Evolutionary conservation across 495 filamentous ascomycete genomes (phyloP), one percentile per base, ranked within the genome.

Genomic region (Echria macrotheca): DNA sequence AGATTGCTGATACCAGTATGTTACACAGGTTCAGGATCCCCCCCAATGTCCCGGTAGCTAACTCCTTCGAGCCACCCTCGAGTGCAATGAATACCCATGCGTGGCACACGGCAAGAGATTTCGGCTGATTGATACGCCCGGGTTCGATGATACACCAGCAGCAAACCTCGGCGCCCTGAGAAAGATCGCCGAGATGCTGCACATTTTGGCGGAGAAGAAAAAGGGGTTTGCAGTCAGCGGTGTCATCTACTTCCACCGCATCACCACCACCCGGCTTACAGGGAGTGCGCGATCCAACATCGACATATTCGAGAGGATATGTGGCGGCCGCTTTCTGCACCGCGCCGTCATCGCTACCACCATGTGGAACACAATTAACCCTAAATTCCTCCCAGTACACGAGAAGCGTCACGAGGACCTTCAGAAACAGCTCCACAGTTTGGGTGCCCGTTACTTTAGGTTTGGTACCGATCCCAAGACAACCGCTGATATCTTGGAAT

Each of bases 231-330:
- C n/a, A 15, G 38, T 41, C 38, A 41, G 19, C 19, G 38, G 38
- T 8, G 38, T 41, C 38, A 23, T 41, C 19, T 41, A 41, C 38
- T 41, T 41, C 38, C 38, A 41, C 19, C 38, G 38, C 15, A 23
- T 41, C 38, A 41, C 38, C 4, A 41, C 19, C 38, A 23, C 38
- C 19, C 19, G 38, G 19, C 38, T 41, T 14, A 41, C 38, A 41
- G 38, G 38, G 14, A 5, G 15, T 8, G 38, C 38, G 38, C 38
- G 38, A 14, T 19, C 38, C 14, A 41, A 23, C 14, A 41, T 41
- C 19, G 19, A 41, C 5, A 23, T 41, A 12, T 41, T 41, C 38
- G 15, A 23, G 38, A 4, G 14, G 19, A 41, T 41, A 4, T 41
- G 38, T 19, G 38, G 38, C 38, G 19, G 4, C 4, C 4, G 5